phyloP scores from a whole-genome alignment of 768 basidiomycete species.

The Phylloporus sp. region DNA sequence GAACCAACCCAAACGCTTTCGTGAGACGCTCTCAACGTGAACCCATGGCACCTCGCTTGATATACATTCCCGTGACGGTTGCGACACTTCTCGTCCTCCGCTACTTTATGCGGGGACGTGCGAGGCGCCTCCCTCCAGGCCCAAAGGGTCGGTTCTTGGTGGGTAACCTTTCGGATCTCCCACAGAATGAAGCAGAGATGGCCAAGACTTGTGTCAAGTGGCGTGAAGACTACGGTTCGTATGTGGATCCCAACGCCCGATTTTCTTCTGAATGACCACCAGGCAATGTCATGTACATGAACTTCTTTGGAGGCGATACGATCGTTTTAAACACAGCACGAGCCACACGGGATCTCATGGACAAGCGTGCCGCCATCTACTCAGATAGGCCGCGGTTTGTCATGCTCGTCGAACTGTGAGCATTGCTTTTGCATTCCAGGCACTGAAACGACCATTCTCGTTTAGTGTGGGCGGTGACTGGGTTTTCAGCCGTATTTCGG shows the following conservation, averaged over 20 bases:
- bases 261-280: not conserved
- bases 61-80: not conserved
- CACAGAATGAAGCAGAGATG: not conserved
- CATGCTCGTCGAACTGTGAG: conserved; percentile 6
- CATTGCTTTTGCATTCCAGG: not conserved
- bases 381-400: not conserved
- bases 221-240: not conserved
- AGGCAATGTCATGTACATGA: not conserved
- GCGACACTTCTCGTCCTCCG: not conserved
- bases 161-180: not conserved
- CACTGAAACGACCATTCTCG: not conserved
- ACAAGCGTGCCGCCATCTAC: conserved; percentile 3
- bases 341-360: conserved; percentile 3
- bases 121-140: not conserved
- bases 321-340: not conserved
- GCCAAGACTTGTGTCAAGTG: not conserved
- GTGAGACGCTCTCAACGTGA: not conserved
- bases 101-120: not conserved
- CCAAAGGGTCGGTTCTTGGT: conserved; percentile 1
- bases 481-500: not conserved
- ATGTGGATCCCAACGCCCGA: not conserved
- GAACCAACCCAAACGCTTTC: not conserved
- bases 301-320: not conserved
- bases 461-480: conserved; percentile 1
- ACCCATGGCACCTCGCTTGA: not conserved